phyloP scores from a whole-genome alignment of 257 asterid species.

The Handroanthus guayacan region DNA sequence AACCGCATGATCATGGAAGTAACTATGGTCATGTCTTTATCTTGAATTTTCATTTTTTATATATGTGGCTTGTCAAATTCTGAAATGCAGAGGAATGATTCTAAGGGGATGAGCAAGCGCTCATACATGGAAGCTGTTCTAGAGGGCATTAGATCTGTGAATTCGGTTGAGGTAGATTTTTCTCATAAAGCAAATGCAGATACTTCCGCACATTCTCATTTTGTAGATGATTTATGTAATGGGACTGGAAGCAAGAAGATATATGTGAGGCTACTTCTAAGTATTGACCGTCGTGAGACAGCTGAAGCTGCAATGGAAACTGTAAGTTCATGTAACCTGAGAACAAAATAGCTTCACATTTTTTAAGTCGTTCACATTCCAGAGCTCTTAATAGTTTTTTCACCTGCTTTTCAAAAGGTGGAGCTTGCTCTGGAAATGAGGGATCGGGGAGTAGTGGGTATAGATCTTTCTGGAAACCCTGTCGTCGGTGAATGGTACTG shows the following conservation, averaged over 20 bases:
- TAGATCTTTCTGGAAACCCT: conserved; percentile 97
- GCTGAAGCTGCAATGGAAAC: conserved; percentile 96
- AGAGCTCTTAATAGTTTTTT: conserved; percentile 29
- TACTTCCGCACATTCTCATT: conserved; percentile 39
- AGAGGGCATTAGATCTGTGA: conserved; percentile 74
- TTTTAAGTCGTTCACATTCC: conserved; percentile 19
- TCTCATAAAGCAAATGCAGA: conserved; percentile 41
- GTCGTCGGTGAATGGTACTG: conserved; percentile 83
- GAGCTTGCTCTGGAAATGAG: conserved; percentile 80
- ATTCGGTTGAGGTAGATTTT: conserved; percentile 61
- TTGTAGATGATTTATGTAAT: conserved; percentile 34
- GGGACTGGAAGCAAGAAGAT: conserved; percentile 62
- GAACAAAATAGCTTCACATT: conserved; percentile 3
- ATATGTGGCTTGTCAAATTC: background rate
- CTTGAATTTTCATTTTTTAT: background rate
- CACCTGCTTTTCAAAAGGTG: conserved; percentile 54
- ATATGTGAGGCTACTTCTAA: conserved; percentile 82
- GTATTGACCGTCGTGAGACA: conserved; percentile 92
- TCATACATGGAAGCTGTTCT: conserved; percentile 88
- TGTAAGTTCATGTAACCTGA: conserved; percentile 52
- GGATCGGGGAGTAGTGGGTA: conserved; percentile 81
- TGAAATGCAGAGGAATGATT: conserved; percentile 67
- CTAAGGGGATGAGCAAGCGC: conserved; percentile 89
- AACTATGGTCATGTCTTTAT: background rate
- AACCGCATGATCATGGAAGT: background rate